Percentiles rank a stretch among this genome's conserved stretches.
These are phyloP conservation scores for Boletus rufocinnamomeus DNA, from an alignment of 768 basidiomycete species.

Conservation along the genomic window DNA sequence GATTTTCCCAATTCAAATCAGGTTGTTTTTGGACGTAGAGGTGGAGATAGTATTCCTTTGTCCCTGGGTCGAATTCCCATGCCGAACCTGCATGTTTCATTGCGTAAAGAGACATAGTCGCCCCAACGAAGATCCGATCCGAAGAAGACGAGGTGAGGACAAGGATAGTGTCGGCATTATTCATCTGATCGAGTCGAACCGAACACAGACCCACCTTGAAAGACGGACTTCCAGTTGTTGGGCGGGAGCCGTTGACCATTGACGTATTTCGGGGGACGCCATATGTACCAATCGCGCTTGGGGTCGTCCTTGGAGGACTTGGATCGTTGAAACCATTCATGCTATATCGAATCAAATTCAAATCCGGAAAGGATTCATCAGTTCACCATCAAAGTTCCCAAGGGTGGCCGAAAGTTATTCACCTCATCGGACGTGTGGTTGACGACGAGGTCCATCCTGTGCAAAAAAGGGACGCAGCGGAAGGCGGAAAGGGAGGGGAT, in stretches of 20 bases:
- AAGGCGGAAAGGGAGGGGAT: not conserved
- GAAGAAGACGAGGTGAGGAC: not conserved
- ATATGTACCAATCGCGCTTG: conserved; percentile 78
- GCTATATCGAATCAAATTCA: conserved; percentile 39
- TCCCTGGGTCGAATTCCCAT: conserved; percentile 68
- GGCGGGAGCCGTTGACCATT: conserved; percentile 60
- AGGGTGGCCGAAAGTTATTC: not conserved
- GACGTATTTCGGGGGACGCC: conserved; percentile 60
- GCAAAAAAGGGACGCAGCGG: conserved; percentile 9
- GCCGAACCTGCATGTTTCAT: conserved; percentile 49
- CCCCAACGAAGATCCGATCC: conserved; percentile 7
- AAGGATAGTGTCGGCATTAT: not conserved
- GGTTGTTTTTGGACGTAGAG: conserved; percentile 68
- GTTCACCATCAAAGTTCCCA: not conserved
- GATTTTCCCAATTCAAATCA: conserved; percentile 78
- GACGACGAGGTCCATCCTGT: conserved; percentile 75
- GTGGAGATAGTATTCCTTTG: conserved; percentile 74
- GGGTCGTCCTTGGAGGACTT: conserved; percentile 50
- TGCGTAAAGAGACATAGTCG: not conserved
- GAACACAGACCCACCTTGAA: conserved; percentile 50
- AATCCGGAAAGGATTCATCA: not conserved
- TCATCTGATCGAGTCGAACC: not conserved
- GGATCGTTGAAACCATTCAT: conserved; percentile 70
- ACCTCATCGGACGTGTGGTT: conserved; percentile 75
- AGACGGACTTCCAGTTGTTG: conserved; percentile 72